Percentiles rank a stretch among this genome's conserved stretches.
Conservation (phyloP, 306 rosid genomes). For the Elaeagnus macrophylla region DNA sequence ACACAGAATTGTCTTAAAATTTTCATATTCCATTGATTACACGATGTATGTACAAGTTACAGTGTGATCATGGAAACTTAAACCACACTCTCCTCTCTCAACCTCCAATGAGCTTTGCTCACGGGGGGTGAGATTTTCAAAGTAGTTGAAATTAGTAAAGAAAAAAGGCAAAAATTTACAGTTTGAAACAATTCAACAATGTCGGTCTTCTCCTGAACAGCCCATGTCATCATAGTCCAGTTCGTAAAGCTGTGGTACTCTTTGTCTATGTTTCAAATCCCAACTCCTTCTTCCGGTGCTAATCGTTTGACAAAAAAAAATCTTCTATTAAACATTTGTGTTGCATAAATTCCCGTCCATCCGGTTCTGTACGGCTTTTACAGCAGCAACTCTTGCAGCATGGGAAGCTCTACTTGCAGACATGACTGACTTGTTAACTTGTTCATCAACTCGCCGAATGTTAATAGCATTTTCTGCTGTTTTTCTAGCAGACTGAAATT, state of each 20-base stretch:
- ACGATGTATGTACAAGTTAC: constrained; percentile 68
- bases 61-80: constrained; percentile 42
- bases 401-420: constrained; percentile 84
- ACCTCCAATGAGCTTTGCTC: constrained; percentile 68
- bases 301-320: no score
- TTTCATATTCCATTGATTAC: constrained; percentile 54
- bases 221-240: no score
- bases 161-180: constrained; percentile 43
- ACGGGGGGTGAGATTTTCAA: constrained; percentile 53
- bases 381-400: constrained; percentile 97
- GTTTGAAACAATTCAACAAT: constrained; percentile 24
- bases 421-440: constrained; percentile 67
- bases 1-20: constrained; percentile 9
- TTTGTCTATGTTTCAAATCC: no score
- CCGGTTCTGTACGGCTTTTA: constrained; percentile 89
- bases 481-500: constrained; percentile 69
- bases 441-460: constrained; percentile 56
- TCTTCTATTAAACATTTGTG: constrained; percentile 31
- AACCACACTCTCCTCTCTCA: constrained; percentile 32
- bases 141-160: constrained; percentile 37
- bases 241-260: no score
- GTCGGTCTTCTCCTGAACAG: no score
- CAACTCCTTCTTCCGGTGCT: no score
- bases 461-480: constrained; percentile 69
- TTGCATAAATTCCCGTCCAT: constrained; percentile 88